These are phyloP conservation scores for Metschnikowia rubicola DNA, from an alignment of 805 yeast species.

Conservation along the genomic window DNA sequence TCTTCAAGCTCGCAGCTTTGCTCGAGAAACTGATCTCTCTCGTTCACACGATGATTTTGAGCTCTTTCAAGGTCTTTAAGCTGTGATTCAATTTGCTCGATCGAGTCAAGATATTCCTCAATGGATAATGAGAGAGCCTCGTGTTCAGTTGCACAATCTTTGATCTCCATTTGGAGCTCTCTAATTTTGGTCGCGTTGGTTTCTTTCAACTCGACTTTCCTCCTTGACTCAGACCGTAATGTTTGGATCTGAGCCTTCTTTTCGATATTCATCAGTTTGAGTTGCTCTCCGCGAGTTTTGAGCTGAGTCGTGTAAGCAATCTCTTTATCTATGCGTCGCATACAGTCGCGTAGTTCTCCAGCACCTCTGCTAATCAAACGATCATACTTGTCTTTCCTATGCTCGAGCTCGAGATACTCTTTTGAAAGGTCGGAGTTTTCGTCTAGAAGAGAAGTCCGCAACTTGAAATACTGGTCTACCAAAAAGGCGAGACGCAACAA, in stretches of 20 bases:
- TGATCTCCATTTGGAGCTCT: constrained; percentile 9
- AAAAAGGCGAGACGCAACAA: constrained; percentile 64
- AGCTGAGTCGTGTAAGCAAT: constrained; percentile 5
- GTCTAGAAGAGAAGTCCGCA: constrained; percentile 32
- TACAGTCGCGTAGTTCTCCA: constrained; percentile 9
- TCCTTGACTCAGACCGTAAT: constrained; percentile 4
- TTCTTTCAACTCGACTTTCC: constrained; percentile 3
- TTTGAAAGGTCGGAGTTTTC: constrained; percentile 22
- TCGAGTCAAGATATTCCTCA: constrained; percentile 7
- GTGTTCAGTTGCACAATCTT: constrained; percentile 8
- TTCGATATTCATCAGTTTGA: constrained; percentile 1
- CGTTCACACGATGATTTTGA: constrained; percentile 12
- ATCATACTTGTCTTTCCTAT: constrained; percentile 9
- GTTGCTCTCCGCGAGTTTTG: constrained; percentile 5
- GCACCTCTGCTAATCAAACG: constrained; percentile 10
- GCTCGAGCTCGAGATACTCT: constrained; percentile 6
- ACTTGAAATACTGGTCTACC: constrained; percentile 53
- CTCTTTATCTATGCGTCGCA: constrained; percentile 15
- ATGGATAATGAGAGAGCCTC: constrained; percentile 5
- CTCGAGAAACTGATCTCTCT: constrained; percentile 12
- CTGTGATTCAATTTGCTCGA: constrained; percentile 4
- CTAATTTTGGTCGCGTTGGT: constrained; percentile 1
- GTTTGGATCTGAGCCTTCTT: constrained; percentile 13
- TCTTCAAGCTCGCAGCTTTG: constrained; percentile 17
- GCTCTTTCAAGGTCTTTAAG: constrained; percentile 9